Evolutionary conservation across 805 yeast genomes (phyloP), one percentile per base, ranked within the genome.

Genomic region (Jamesozyma jinghongensis): DNA sequence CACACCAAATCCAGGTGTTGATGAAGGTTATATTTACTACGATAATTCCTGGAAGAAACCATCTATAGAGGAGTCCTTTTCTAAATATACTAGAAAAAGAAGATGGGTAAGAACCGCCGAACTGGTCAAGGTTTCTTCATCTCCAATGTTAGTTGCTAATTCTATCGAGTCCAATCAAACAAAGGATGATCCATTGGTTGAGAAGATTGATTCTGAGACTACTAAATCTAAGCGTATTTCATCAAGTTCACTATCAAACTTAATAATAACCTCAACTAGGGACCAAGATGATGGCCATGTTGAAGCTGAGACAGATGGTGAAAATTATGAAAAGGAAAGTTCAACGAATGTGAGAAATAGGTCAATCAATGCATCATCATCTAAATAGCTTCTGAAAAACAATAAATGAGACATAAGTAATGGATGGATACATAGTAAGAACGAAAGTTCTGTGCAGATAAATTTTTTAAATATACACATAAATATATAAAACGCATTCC

Each of bases 91-190:
- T 7, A 75, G 98, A 60, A 74, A 96, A 56, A 76, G 98, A 66
- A 73, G 97, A 59, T 90, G 98, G 98, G 75, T 90, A 16, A 75
- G 98, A 50, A 85, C 94, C 1, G 98, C 98, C 0, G 95, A 85
- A 60, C 69, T 87, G 50, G 79, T 83, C n/a, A 56, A 53, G 44
- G 42, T 22, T 7, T 22, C 26, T 7, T 22, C 26, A 22, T 22
- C 26, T 10, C 26, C 26, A 22, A 22, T 22, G 26, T 7, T 10
- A 7, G 26, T 6, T 22, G 10, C 26, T 7, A 22, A 22, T 22
- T 22, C 26, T 22, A 7, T 22, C 10, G 26, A 22, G 10, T 22
- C 26, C 10, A 22, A 10, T 22, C 10, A 6, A 10, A 22, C 26
- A 22, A 22, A 22, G 6, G 26, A 22, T 10, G 26, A 22, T 10